Conservation (phyloP, 2,329 filamentous ascomycete species). For the Coniochaeta hoffmannii region DNA sequence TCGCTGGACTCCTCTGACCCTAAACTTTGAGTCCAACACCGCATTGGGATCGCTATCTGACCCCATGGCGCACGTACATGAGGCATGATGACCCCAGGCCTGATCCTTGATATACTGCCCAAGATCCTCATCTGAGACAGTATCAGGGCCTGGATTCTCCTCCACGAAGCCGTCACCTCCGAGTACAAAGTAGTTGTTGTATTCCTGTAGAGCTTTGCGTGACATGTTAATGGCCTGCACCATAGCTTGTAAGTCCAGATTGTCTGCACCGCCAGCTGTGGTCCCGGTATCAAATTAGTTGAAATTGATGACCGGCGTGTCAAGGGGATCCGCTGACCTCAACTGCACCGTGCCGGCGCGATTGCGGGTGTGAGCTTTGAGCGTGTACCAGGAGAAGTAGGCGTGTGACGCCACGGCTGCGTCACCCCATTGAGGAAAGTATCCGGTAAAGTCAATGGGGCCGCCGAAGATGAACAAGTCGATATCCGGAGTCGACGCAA, state of each 20-base stretch:
- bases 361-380: slow-evolving; percentile 26
- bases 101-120: slow-evolving; percentile 23
- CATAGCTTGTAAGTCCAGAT: too few species aligned
- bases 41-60: slow-evolving; percentile 43
- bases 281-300: slow-evolving; percentile 36
- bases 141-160: neutral
- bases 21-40: slow-evolving; percentile 48
- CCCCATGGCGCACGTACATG: slow-evolving; percentile 48
- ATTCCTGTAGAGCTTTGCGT: too few species aligned
- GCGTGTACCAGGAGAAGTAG: slow-evolving; percentile 17
- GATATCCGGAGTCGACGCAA: slow-evolving; percentile 28
- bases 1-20: slow-evolving; percentile 44
- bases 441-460: slow-evolving; percentile 32
- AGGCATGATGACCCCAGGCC: slow-evolving; percentile 49
- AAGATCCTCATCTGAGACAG: slow-evolving; percentile 14
- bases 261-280: slow-evolving; percentile 22
- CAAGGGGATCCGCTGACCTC: slow-evolving; percentile 41
- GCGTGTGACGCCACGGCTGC: slow-evolving; percentile 28
- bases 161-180: neutral
- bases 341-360: slow-evolving; percentile 40
- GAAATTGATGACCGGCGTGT: slow-evolving; percentile 42
- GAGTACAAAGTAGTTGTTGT: too few species aligned
- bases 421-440: slow-evolving; percentile 42
- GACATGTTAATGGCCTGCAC: too few species aligned
- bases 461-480: slow-evolving; percentile 36